Percentiles rank a stretch among this genome's conserved stretches.
Evolutionary conservation across 2,329 filamentous ascomycete species (phyloP).

Genomic region (Pseudophaeomoniella oleicola): DNA sequence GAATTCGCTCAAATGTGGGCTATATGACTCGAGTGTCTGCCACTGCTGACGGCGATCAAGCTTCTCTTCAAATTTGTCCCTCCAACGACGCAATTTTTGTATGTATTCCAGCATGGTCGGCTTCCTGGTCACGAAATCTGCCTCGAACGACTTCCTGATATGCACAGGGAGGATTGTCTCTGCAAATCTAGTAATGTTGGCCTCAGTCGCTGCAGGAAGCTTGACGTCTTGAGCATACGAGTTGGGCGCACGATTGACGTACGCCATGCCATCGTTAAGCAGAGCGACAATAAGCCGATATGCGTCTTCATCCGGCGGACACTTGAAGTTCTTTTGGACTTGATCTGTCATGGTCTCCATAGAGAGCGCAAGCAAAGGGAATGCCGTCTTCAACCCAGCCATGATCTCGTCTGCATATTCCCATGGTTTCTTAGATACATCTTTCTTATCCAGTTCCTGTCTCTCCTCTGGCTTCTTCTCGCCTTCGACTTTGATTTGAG

Average conservation of each 20-base stretch:
- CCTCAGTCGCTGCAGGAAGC: slow-evolving; percentile 76
- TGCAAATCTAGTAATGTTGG: slow-evolving; percentile 91
- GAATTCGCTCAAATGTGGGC: slow-evolving; percentile 88
- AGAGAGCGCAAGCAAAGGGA: slow-evolving; percentile 83
- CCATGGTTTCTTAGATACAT: slow-evolving; percentile 65
- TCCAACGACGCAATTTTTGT: slow-evolving; percentile 86
- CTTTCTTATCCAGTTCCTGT: background rate
- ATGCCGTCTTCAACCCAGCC: slow-evolving; percentile 88
- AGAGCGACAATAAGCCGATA: slow-evolving; percentile 95
- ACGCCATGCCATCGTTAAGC: slow-evolving; percentile 86
- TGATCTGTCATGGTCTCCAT: slow-evolving; percentile 99
- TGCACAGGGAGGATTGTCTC: slow-evolving; percentile 90
- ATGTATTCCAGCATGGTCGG: slow-evolving; percentile 99
- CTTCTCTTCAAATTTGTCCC: slow-evolving; percentile 96
- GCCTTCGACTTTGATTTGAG: slow-evolving; percentile 10
- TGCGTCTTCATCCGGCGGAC: slow-evolving; percentile 92
- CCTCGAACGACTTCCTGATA: slow-evolving; percentile 91
- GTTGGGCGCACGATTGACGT: slow-evolving; percentile 73
- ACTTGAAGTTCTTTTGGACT: slow-evolving; percentile 98
- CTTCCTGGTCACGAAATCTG: slow-evolving; percentile 90
- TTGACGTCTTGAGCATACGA: slow-evolving; percentile 87
- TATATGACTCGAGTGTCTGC: slow-evolving; percentile 69
- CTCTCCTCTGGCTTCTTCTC: slow-evolving; percentile 18
- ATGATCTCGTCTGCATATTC: slow-evolving; percentile 94
- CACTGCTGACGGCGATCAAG: slow-evolving; percentile 67